Percentiles rank a stretch among this genome's conserved stretches.
Conservation (phyloP, 352 stramenopile genomes). For the Globisporangium paroecandrum region DNA sequence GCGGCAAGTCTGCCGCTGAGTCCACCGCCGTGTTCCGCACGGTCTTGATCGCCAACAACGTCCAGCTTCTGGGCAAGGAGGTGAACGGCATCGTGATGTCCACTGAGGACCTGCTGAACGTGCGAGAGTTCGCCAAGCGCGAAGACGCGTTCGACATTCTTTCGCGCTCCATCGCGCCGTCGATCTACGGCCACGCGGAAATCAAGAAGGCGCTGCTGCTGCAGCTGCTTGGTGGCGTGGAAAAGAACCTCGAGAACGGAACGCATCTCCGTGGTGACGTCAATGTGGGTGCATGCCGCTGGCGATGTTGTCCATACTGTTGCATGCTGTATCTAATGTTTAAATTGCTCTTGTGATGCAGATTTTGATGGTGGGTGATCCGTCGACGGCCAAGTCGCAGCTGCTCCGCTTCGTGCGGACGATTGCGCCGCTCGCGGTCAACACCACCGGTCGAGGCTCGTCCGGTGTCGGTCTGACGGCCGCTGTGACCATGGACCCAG, state of each 20-base stretch:
- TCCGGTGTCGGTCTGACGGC: slow-evolving; percentile 96
- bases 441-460: slow-evolving; percentile 80
- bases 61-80: slow-evolving; percentile 94
- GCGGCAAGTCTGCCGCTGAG: slow-evolving; percentile 68
- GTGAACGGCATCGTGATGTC: slow-evolving; percentile 91
- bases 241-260: slow-evolving; percentile 98
- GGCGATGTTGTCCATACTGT: slow-evolving; percentile 23
- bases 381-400: slow-evolving; percentile 98
- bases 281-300: slow-evolving; percentile 73
- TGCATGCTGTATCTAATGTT: slow-evolving; percentile 48
- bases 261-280: slow-evolving; percentile 99
- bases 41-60: slow-evolving; percentile 96
- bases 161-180: slow-evolving; percentile 93
- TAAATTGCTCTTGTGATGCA: slow-evolving; percentile 19
- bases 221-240: slow-evolving; percentile 87
- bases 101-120: slow-evolving; percentile 89
- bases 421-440: slow-evolving; percentile 92
- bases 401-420: slow-evolving; percentile 96
- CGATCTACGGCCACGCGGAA: slow-evolving; percentile 97
- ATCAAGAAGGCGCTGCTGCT: slow-evolving; percentile 95
- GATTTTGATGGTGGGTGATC: slow-evolving; percentile 97
- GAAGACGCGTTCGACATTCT: slow-evolving; percentile 92
- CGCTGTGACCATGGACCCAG: slow-evolving; percentile 96
- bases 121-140: slow-evolving; percentile 91
- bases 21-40: slow-evolving; percentile 93